Evolutionary conservation across 2,329 filamentous ascomycete species (phyloP).

Genomic region (Phialophora macrospora): DNA sequence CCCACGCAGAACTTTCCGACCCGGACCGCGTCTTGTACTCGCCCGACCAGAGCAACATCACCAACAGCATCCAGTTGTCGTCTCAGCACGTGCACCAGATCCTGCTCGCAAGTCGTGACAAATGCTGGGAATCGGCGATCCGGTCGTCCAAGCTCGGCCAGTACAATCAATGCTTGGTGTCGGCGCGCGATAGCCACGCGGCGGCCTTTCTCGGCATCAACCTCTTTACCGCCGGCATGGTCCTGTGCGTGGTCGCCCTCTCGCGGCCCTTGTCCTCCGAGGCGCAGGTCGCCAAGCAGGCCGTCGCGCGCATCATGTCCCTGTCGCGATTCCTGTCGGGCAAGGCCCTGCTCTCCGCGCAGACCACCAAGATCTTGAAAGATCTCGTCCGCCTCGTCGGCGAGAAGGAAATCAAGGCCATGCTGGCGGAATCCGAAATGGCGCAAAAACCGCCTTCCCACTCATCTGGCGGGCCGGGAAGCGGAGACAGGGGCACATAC

Average conservation of each 20-base stretch:
- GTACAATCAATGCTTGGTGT: slow-evolving; percentile 24
- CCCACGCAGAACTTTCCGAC: slow-evolving; percentile 42
- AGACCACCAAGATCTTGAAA: slow-evolving; percentile 40
- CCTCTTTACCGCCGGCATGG: slow-evolving; percentile 53
- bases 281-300: slow-evolving; percentile 52
- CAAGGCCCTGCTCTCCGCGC: slow-evolving; percentile 46
- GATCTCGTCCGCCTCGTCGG: slow-evolving; percentile 33
- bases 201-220: slow-evolving; percentile 54
- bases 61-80: slow-evolving; percentile 36
- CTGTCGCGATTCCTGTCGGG: slow-evolving; percentile 48
- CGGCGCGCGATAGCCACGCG: slow-evolving; percentile 50
- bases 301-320: slow-evolving; percentile 50
- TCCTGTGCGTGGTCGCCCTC: slow-evolving; percentile 51
- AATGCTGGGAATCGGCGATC: slow-evolving; percentile 32
- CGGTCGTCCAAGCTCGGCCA: slow-evolving; percentile 28
- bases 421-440: slow-evolving; percentile 28
- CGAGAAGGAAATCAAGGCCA: slow-evolving; percentile 34
- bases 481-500: not conserved
- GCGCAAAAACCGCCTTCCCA: not conserved
- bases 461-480: not conserved
- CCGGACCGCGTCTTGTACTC: slow-evolving; percentile 41
- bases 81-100: slow-evolving; percentile 24
- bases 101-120: slow-evolving; percentile 24
- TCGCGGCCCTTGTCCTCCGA: slow-evolving; percentile 51
- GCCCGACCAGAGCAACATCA: slow-evolving; percentile 40